Evolutionary conservation across 768 basidiomycete genomes (phyloP).

Genomic region (Heimioporus sp.): DNA sequence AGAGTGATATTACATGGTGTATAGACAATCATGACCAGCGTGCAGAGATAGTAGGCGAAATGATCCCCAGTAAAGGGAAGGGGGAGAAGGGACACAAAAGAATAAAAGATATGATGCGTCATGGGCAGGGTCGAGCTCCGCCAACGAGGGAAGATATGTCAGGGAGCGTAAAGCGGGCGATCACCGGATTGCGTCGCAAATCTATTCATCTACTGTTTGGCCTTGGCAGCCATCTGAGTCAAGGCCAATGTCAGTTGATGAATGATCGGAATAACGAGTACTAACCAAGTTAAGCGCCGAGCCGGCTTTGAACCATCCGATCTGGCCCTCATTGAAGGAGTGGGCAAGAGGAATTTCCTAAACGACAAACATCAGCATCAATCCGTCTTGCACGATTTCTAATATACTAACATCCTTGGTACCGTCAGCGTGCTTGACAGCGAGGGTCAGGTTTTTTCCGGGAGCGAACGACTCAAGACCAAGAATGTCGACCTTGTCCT

Average conservation of each 20-base stretch:
- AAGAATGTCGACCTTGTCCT: conserved; percentile 85
- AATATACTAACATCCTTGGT: conserved; percentile 51
- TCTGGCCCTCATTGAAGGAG: conserved; percentile 96
- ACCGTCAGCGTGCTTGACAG: conserved; percentile 82
- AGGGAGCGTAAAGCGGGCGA: conserved; percentile 1
- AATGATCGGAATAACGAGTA: conserved; percentile 12
- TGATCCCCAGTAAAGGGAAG: not conserved
- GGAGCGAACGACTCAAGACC: conserved; percentile 89
- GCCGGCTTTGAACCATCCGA: conserved; percentile 98
- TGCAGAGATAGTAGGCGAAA: conserved; percentile 2
- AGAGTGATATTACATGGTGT: not conserved
- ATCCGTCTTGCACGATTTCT: not conserved
- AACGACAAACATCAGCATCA: conserved; percentile 15
- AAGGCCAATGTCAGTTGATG: conserved; percentile 1
- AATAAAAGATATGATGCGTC: not conserved
- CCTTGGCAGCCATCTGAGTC: conserved; percentile 64
- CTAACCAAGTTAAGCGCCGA: conserved; percentile 86
- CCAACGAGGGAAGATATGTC: not conserved
- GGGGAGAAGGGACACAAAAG: too few relatives aligned
- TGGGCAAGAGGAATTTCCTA: conserved; percentile 79
- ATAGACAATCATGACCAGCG: conserved; percentile 15
- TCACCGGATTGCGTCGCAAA: not conserved
- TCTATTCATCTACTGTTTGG: conserved; percentile 40
- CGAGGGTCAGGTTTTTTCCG: conserved; percentile 85
- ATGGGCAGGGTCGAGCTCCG: not conserved